Percentiles rank a stretch among this genome's conserved stretches.
Evolutionary conservation across 2,329 filamentous ascomycete species (phyloP).

Genomic region (Fusarium tjaetaba): DNA sequence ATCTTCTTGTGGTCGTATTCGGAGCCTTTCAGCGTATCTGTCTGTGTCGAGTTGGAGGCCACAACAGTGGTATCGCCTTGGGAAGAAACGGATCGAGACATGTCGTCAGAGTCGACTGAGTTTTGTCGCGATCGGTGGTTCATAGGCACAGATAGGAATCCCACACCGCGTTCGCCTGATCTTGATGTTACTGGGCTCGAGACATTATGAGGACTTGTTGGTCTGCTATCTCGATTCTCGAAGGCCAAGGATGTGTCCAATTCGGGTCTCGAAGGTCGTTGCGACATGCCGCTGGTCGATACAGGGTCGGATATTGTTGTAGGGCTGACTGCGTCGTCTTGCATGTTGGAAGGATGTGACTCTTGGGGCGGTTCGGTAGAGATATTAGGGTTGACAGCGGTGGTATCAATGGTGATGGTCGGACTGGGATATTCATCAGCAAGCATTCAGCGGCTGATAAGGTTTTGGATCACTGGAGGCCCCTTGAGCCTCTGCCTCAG

Average conservation of each 20-base stretch:
- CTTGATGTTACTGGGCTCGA: conserved; percentile 65
- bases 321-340: conserved; percentile 55
- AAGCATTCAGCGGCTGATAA: conserved; percentile 24
- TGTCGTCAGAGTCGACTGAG: conserved; percentile 75
- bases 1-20: conserved; percentile 63
- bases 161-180: conserved; percentile 57
- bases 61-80: conserved; percentile 72
- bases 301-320: conserved; percentile 50
- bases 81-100: conserved; percentile 65
- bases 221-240: conserved; percentile 72
- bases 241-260: conserved; percentile 67
- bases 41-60: conserved; percentile 55
- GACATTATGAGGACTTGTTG: conserved; percentile 78
- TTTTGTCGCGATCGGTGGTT: conserved; percentile 69
- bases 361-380: conserved; percentile 46
- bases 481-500: conserved; percentile 6
- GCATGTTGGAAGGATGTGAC: conserved; percentile 44
- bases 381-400: conserved; percentile 49
- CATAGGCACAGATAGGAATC: conserved; percentile 74
- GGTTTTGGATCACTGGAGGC: conserved; percentile 20
- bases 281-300: conserved; percentile 36
- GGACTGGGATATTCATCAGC: conserved; percentile 51
- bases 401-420: conserved; percentile 66
- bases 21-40: conserved; percentile 52
- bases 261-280: conserved; percentile 50